Percentiles rank a stretch among this genome's conserved stretches.
Conservation (phyloP, 352 stramenopile genomes). For the Blastocystis sp. region DNA sequence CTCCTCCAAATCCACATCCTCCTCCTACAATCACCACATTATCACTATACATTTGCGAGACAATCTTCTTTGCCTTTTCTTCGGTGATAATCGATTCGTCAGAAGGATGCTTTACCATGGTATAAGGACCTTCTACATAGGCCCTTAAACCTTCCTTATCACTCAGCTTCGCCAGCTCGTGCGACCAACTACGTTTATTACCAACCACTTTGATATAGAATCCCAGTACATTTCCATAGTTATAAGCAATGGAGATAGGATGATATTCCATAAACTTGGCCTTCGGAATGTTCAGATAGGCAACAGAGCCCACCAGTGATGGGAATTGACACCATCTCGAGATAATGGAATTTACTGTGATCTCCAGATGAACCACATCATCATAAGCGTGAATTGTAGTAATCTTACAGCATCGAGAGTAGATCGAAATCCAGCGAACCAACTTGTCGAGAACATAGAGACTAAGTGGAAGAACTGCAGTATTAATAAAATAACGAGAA, state of each 20-base stretch:
- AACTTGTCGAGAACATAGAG: constrained; percentile 52
- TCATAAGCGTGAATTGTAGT: constrained; percentile 10
- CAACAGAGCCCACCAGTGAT: constrained; percentile 14
- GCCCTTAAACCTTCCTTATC: background rate
- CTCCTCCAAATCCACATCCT: constrained; percentile 17
- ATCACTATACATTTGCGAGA: background rate
- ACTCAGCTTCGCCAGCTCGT: background rate
- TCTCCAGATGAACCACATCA: constrained; percentile 7
- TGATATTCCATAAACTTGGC: constrained; percentile 32
- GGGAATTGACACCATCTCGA: background rate
- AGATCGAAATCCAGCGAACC: constrained; percentile 33
- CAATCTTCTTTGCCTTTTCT: background rate
- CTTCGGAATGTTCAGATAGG: constrained; percentile 21
- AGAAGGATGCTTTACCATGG: background rate
- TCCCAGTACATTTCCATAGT: background rate
- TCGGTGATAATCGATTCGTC: background rate
- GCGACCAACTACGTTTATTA: constrained; percentile 8
- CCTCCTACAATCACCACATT: constrained; percentile 7
- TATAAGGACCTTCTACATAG: constrained; percentile 53
- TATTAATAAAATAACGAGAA: background rate
- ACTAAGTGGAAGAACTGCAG: background rate
- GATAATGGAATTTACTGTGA: background rate
- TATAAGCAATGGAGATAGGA: constrained; percentile 37
- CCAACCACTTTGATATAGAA: constrained; percentile 61
- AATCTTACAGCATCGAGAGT: background rate